A percentile compares a stretch with the other conserved stretches of the same genome.
These are phyloP conservation scores for Calonectria hawksworthii DNA, from an alignment of 2,329 filamentous ascomycete genomes.

Conservation along the genomic window DNA sequence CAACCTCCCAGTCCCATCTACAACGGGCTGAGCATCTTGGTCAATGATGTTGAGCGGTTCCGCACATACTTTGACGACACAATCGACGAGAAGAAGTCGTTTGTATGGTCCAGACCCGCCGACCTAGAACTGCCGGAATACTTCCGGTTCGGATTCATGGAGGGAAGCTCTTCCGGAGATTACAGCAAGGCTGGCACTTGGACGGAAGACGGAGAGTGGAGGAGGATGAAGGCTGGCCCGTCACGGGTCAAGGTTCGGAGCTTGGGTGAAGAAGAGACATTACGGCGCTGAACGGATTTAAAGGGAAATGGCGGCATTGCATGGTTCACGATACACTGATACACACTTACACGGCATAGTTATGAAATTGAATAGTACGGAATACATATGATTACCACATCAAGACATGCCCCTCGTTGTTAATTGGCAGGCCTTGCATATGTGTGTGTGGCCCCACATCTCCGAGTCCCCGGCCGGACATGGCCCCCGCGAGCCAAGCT, in stretches of 20 bases:
- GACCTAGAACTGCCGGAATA: conserved; percentile 72
- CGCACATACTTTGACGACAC: conserved; percentile 77
- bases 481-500: neutral
- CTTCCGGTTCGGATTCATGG: conserved; percentile 82
- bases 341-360: neutral
- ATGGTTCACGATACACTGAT: neutral
- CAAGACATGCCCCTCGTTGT: neutral
- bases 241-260: conserved; percentile 57
- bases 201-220: conserved; percentile 75
- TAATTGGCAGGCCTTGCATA: neutral
- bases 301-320: neutral
- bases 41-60: conserved; percentile 89
- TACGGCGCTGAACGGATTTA: conserved; percentile 34
- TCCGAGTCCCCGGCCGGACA: conserved; percentile 12
- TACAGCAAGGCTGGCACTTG: conserved; percentile 84
- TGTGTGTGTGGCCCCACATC: conserved; percentile 15
- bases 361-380: conserved; percentile 13
- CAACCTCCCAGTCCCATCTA: conserved; percentile 63
- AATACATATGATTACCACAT: conserved; percentile 3
- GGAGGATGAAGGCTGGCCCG: conserved; percentile 73
- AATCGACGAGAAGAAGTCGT: conserved; percentile 58
- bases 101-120: conserved; percentile 71
- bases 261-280: conserved; percentile 39
- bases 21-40: conserved; percentile 83
- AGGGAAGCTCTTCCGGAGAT: conserved; percentile 74